phyloP scores from a whole-genome alignment of 2,329 filamentous ascomycete genomes.

The Colletotrichum sublineola region DNA sequence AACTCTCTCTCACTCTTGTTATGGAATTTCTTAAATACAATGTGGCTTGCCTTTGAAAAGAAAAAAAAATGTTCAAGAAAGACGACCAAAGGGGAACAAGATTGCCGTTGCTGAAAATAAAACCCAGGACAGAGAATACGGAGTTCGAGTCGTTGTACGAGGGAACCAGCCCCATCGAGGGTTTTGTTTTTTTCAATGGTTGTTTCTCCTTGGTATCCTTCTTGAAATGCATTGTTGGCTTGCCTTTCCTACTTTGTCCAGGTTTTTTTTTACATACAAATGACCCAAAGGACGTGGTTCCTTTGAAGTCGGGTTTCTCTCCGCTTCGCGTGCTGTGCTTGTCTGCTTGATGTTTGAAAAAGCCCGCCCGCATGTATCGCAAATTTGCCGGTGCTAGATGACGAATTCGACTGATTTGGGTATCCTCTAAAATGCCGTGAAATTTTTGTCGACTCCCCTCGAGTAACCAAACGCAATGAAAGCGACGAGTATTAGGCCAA shows the following conservation, averaged over 20 bases:
- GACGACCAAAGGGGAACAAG: not conserved
- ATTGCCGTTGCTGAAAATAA: not conserved
- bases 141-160: slow-evolving; percentile 25
- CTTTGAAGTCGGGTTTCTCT: not conserved
- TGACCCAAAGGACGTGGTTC: not conserved
- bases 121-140: slow-evolving; percentile 28
- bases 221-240: slow-evolving; percentile 27
- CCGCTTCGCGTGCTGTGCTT: slow-evolving; percentile 1
- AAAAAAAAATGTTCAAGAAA: slow-evolving; percentile 18
- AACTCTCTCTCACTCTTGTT: not conserved
- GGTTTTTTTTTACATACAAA: slow-evolving; percentile 31
- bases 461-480: slow-evolving; percentile 20
- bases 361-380: slow-evolving; percentile 30
- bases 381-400: slow-evolving; percentile 1
- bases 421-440: slow-evolving; percentile 42
- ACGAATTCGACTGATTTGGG: slow-evolving; percentile 32
- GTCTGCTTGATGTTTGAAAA: slow-evolving; percentile 16
- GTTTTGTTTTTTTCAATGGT: slow-evolving; percentile 19
- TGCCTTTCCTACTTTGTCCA: slow-evolving; percentile 27
- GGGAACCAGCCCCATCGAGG: slow-evolving; percentile 40
- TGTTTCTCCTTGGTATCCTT: slow-evolving; percentile 10
- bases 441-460: slow-evolving; percentile 27
- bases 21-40: slow-evolving; percentile 26
- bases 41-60: not conserved
- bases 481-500: slow-evolving; percentile 33